Evolutionary conservation across 2,329 filamentous ascomycete genomes (phyloP), one percentile per base, ranked within the genome.

Genomic region (Dendryphion nanum): DNA sequence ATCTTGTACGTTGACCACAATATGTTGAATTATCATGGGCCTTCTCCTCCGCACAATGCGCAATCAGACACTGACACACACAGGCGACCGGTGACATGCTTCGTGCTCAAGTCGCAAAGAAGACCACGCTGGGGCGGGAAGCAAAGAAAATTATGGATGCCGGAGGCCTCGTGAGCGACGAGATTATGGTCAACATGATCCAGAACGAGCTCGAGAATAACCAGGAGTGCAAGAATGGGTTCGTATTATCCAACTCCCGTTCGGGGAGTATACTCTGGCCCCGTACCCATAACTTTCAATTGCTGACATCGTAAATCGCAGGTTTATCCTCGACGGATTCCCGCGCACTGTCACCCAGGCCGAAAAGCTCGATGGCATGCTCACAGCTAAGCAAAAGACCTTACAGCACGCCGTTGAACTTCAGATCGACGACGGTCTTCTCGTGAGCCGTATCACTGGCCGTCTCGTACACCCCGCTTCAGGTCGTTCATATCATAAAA

Each of bases 121-220:
- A 97, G 83, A 98, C 93, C 41, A 73, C 86, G 43, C 82, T 98
- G 51, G 93, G 93, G 57, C 82, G 86, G 65, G 89, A 96, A 76
- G 93, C 93, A 53, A 98, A 98, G 84, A 97, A 97, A 83, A 98
- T 98, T 71, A 98, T 98, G 93, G 93, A 98, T 66, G 86, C 91
- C 68, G 93, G 93, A 59, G 91, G 91, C 55, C 82, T 98, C 42
- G 93, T 98, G 68, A 95, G 89, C 70, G 93, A 98, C 71, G 91
- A 97, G 67, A 98, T 98, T 66, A 91, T 98, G 81, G 87, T 98
- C 70, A 89, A 91, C 72, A 98, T 98, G 93, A 98, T 98, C 77
- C 91, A 93, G 82, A 86, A 85, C 68, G 91, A 98, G 78, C 80
- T 98, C 35, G 86, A 94, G 62, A 85, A 79, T 73, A 98, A 98